Base-by-base conservation (phyloP, 192 early-diverging fungal genomes). In the Coemansia sp. region DNA sequence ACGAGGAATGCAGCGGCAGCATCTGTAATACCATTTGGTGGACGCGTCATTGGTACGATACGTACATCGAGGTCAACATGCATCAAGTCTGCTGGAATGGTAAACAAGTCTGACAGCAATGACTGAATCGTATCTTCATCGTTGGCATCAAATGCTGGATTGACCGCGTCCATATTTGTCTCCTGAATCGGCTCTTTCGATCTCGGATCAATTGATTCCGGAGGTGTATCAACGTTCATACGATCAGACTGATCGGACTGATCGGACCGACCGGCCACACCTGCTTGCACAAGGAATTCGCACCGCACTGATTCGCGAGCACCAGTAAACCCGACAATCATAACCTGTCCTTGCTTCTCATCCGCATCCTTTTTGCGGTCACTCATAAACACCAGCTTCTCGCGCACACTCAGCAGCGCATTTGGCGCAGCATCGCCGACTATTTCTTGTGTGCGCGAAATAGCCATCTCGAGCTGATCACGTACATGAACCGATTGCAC, bases 301-400 rank as follows among this genome's bases (percentile, higher is more conserved):
- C 77, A 79, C 3, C 77, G 71, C 41, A 74, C 77, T 10, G 77
- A 74, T 27, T 69, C 77, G 3, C 53, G 49, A 6, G 72, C 66
- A 0, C 77, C 77, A 3, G 77, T 79, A 53, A 74, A 79, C 2
- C 65, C 77, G 12, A 79, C 77, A 55, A 79, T 73, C 77, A 79
- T 74, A 15, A 69, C 67, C 54, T 63, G 67, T 23, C 52, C 24
- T 8, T 25, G 1, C 12, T n/a, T 2, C 12, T 29, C 27, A 21
- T 24, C 52, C 1, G 68, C 23, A 48, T 65, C 63, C 19, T 25
- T 14, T 23, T 57, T 49, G 5, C 39, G 48, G 17, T 69, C 63
- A 37, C 57, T 68, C 32, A 57, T 67, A 35, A 66, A 66, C 14
- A 79, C 77, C 12, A 79, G 68, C 48, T 67, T 70, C 38, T 79